These are phyloP conservation scores for Oryza officinalis DNA, from an alignment of 176 grass and related monocot species.

Conservation along the genomic window DNA sequence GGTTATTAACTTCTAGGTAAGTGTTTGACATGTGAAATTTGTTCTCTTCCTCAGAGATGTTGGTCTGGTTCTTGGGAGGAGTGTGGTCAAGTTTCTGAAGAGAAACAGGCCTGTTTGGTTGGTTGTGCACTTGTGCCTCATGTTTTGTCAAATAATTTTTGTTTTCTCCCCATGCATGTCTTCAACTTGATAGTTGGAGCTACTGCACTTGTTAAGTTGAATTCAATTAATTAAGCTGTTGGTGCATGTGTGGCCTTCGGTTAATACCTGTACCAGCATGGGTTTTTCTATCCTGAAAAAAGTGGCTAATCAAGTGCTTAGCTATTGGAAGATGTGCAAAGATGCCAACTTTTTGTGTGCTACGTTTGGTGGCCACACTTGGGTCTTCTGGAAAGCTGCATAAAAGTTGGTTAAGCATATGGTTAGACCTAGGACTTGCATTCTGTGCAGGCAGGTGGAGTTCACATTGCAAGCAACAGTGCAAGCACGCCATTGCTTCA, in stretches of 20 bases:
- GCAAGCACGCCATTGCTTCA: slow-evolving; percentile 13
- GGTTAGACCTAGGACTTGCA: neutral
- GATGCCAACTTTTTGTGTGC: slow-evolving; percentile 48
- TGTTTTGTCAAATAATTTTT: slow-evolving; percentile 50
- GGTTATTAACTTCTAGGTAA: slow-evolving; percentile 48
- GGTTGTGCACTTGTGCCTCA: slow-evolving; percentile 4
- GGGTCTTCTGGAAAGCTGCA: slow-evolving; percentile 27
- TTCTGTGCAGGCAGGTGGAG: slow-evolving; percentile 39
- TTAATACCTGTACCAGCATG: slow-evolving; percentile 2
- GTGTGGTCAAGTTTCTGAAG: slow-evolving; percentile 83
- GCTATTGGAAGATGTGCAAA: slow-evolving; percentile 54
- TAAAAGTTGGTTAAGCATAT: neutral
- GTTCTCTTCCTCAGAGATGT: slow-evolving; percentile 64
- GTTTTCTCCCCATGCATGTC: slow-evolving; percentile 20
- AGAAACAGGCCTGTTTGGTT: slow-evolving; percentile 72
- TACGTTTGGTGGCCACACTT: slow-evolving; percentile 34
- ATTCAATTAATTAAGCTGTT: slow-evolving; percentile 27
- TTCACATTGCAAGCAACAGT: slow-evolving; percentile 42
- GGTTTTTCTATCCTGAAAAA: slow-evolving; percentile 42
- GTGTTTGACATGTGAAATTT: slow-evolving; percentile 74
- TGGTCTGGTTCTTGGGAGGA: slow-evolving; percentile 44
- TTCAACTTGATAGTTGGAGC: slow-evolving; percentile 15
- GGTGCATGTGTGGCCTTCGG: slow-evolving; percentile 14
- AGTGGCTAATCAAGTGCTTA: slow-evolving; percentile 45
- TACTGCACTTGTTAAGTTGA: slow-evolving; percentile 23